These are phyloP conservation scores for Dipodascopsis uninucleata DNA, from an alignment of 805 yeast genomes.

Conservation along the genomic window DNA sequence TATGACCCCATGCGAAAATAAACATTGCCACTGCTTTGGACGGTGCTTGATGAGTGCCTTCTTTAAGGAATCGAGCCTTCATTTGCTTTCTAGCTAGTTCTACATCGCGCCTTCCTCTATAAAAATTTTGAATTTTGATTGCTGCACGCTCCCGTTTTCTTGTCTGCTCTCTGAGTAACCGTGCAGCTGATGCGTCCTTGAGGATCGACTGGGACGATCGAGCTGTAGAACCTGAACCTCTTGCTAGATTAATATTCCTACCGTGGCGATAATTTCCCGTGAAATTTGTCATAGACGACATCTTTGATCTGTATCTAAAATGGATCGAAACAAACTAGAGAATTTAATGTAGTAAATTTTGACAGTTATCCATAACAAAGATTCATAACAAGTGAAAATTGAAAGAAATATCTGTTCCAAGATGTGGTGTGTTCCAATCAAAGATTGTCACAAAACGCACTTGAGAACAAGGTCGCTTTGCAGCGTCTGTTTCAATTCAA, in stretches of 20 bases:
- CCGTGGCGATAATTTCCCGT: conserved; percentile 60
- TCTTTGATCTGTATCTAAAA: background rate
- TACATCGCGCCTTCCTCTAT: conserved; percentile 19
- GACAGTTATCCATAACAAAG: too few relatives aligned
- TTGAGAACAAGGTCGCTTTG: too few relatives aligned
- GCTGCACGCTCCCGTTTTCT: conserved; percentile 52
- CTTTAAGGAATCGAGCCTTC: conserved; percentile 11
- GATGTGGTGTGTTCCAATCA: too few relatives aligned
- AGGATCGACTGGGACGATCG: conserved; percentile 43
- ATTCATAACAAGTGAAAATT: too few relatives aligned
- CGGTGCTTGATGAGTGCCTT: background rate
- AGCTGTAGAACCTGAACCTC: conserved; percentile 39
- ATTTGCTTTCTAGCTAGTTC: conserved; percentile 9
- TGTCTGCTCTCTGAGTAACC: conserved; percentile 59
- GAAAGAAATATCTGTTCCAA: too few relatives aligned
- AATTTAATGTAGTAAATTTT: too few relatives aligned
- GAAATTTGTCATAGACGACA: conserved; percentile 49
- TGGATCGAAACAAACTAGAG: too few relatives aligned
- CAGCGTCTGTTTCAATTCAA: too few relatives aligned
- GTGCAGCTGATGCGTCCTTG: conserved; percentile 61
- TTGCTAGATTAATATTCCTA: conserved; percentile 62
- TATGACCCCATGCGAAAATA: conserved; percentile 19
- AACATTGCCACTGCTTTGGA: conserved; percentile 10
- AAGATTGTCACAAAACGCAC: too few relatives aligned
- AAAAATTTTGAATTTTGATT: conserved; percentile 44